A percentile compares a stretch with the other conserved stretches of the same genome.
Evolutionary conservation across 148 eudicot genomes (phyloP).

Genomic region (Chenopodium formosanum): DNA sequence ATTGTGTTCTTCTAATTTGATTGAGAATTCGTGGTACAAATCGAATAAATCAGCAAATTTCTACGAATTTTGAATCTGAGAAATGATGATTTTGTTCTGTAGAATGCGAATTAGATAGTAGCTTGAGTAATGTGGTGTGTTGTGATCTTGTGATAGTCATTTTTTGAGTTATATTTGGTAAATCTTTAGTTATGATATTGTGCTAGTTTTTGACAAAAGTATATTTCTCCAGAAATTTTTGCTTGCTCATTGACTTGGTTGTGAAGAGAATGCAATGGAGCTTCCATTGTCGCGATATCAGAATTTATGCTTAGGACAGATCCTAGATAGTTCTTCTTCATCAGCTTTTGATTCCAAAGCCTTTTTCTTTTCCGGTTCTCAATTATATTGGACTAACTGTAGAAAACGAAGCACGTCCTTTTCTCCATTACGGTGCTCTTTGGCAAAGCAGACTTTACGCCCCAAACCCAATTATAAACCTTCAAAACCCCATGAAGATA

Average conservation of each 20-base stretch:
- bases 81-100: neutral
- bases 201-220: too few species aligned
- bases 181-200: neutral
- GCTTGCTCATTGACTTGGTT: neutral
- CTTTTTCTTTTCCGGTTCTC: slow-evolving; percentile 25
- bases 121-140: neutral
- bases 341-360: slow-evolving; percentile 24
- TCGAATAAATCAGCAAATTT: neutral
- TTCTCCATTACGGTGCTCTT: slow-evolving; percentile 36
- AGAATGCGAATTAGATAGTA: neutral
- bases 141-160: neutral
- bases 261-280: slow-evolving; percentile 38
- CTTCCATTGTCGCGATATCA: slow-evolving; percentile 43
- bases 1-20: neutral
- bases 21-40: neutral
- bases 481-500: slow-evolving; percentile 20
- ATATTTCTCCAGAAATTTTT: neutral
- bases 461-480: slow-evolving; percentile 56
- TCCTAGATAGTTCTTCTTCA: slow-evolving; percentile 33
- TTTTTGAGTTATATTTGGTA: neutral
- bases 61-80: neutral
- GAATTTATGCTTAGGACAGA: slow-evolving; percentile 28
- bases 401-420: slow-evolving; percentile 30
- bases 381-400: slow-evolving; percentile 17
- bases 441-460: slow-evolving; percentile 43